Percentiles rank a stretch among this genome's conserved stretches.
Evolutionary conservation across 257 asterid genomes (phyloP).

Genomic region (Cynanchum wilfordii): DNA sequence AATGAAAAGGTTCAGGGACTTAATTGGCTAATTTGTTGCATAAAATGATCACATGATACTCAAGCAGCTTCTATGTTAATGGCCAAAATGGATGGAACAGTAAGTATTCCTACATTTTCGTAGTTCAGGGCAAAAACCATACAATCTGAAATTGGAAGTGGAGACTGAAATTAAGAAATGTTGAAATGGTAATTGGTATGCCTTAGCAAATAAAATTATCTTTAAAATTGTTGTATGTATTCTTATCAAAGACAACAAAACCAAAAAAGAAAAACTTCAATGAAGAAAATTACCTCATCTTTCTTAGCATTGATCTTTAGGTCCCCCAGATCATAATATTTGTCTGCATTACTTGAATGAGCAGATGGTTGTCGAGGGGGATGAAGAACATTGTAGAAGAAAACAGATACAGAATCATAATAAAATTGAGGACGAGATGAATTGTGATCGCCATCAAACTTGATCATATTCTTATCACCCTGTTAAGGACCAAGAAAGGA

Average conservation of each 20-base stretch:
- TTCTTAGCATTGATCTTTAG: conserved; percentile 49
- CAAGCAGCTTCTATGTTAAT: neutral
- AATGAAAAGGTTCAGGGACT: too few species aligned
- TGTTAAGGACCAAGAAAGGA: conserved; percentile 32
- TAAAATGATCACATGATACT: too few species aligned
- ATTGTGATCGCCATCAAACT: conserved; percentile 97
- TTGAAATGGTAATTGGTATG: too few species aligned
- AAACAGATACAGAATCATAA: conserved; percentile 82
- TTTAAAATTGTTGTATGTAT: neutral
- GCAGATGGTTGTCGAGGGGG: conserved; percentile 71
- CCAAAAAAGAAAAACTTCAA: neutral
- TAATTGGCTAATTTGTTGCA: too few species aligned
- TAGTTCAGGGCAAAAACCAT: neutral
- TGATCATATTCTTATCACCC: conserved; percentile 94
- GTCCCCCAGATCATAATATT: conserved; percentile 68
- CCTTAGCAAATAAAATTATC: neutral
- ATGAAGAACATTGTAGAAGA: conserved; percentile 82
- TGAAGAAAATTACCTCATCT: conserved; percentile 59
- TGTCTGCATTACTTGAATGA: conserved; percentile 49
- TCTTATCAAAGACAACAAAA: neutral
- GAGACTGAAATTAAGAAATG: neutral
- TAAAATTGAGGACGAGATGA: conserved; percentile 92
- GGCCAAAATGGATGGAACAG: neutral
- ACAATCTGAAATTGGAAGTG: neutral
- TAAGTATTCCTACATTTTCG: neutral